phyloP scores from a whole-genome alignment of 306 rosid genomes.

The Quercus suber region DNA sequence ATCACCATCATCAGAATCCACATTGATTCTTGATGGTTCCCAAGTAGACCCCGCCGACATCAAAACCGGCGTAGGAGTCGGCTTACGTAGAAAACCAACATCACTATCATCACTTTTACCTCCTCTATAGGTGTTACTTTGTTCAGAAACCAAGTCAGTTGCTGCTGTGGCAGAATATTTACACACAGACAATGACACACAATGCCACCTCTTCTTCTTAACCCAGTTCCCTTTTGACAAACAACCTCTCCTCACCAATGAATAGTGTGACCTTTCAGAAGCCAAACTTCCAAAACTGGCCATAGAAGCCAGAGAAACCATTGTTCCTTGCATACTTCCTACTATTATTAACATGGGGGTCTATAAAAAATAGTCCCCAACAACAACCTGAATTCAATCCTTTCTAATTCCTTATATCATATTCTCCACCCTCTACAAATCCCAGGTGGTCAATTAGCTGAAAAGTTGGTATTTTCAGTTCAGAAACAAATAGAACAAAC shows the following conservation, averaged over 20 bases:
- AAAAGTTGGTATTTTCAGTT: neutral
- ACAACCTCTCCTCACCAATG: constrained; percentile 61
- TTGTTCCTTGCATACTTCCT: constrained; percentile 76
- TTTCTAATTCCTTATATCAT: constrained; percentile 16
- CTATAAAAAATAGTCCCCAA: constrained; percentile 6
- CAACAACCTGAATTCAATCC: constrained; percentile 13
- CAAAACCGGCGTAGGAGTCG: constrained; percentile 78
- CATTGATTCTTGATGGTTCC: constrained; percentile 37
- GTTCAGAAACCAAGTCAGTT: constrained; percentile 81
- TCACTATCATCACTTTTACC: constrained; percentile 46
- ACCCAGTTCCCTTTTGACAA: constrained; percentile 54
- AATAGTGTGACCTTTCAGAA: constrained; percentile 54
- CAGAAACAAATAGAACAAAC: neutral
- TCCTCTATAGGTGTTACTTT: constrained; percentile 37
- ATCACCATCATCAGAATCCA: constrained; percentile 20
- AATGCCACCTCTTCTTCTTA: constrained; percentile 66
- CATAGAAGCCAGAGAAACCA: constrained; percentile 75
- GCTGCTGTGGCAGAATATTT: constrained; percentile 79
- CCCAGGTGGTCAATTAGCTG: neutral
- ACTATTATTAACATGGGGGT: constrained; percentile 48
- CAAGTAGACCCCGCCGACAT: constrained; percentile 44
- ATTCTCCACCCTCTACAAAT: neutral
- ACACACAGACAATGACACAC: constrained; percentile 70
- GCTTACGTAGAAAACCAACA: constrained; percentile 74
- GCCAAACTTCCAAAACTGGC: constrained; percentile 65